Evolutionary conservation across 345 rosid genomes (phyloP), one percentile per base, ranked within the genome.

Genomic region (Linum lewisii): DNA sequence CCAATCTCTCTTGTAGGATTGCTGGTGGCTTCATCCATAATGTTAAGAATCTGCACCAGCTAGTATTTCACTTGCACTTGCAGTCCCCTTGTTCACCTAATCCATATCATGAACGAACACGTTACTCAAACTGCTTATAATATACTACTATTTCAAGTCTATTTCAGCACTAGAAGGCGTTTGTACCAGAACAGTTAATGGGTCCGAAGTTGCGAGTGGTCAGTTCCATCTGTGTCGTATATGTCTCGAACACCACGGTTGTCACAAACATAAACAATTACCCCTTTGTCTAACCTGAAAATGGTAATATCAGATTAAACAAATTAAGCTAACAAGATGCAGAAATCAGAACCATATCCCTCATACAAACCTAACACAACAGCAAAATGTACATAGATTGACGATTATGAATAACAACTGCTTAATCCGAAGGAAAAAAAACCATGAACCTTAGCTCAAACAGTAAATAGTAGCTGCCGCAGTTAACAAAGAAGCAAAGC

Each of bases 61-160:
- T 66, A 89, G 64, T 73, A 93, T 87, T 74, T 93, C 94, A 21
- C 99, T 93, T n/a, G 97, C 97, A 66, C 99, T 93, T 0, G 99
- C 99, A 0, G 95, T 89, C 21, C 99, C 99, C 75, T 87, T 93
- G 82, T 93, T 93, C 67, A 93, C 98, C 97, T 88, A 72, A 58
- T 37, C 57, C 55, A 70, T 65, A 53, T 25, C 70, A 60, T 24
- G 53, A 34, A 57, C 42, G 37, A 51, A 65, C 22, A 53, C 37
- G 44, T 4, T 15, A 29, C 15, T 42, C 47, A 42, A 42, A 16
- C 18, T 11, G 47, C 47, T 11, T 11, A 42, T 42, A 8, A 11
- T 42, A 14, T 42, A 42, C 15, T 11, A 16, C 9, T 42, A 42
- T 42, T 16, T 1, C 13, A 42, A 42, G 2, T n/a, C 55, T n/a